Percentiles rank a stretch among this genome's conserved stretches.
These are phyloP conservation scores for Tubosaeta brunneosetosa DNA, from an alignment of 768 basidiomycete species.

Conservation along the genomic window DNA sequence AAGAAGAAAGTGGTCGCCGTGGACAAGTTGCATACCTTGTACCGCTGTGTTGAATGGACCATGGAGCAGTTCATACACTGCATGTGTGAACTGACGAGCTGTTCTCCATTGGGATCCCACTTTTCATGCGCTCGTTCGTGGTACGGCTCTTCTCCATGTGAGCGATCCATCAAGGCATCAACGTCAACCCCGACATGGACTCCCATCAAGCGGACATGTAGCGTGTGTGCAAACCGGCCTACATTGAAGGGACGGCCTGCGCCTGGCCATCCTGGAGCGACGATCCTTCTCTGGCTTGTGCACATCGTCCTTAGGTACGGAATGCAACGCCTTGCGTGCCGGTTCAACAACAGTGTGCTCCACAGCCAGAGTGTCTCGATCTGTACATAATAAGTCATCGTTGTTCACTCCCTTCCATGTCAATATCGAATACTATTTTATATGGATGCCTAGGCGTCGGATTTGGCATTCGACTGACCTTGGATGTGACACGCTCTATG, in stretches of 20 bases:
- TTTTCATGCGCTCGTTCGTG: slow-evolving; percentile 46
- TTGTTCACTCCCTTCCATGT: slow-evolving; percentile 11
- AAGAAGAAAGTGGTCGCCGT: too few relatives aligned
- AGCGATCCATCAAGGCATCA: slow-evolving; percentile 73
- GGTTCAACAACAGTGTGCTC: slow-evolving; percentile 59
- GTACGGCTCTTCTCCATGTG: slow-evolving; percentile 44
- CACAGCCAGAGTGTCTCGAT: too few relatives aligned
- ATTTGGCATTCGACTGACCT: slow-evolving; percentile 9
- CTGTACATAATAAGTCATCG: too few relatives aligned
- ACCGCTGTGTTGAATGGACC: slow-evolving; percentile 33
- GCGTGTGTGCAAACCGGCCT: slow-evolving; percentile 92
- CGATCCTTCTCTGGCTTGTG: too few relatives aligned
- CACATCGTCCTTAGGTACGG: too few relatives aligned
- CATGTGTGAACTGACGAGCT: slow-evolving; percentile 44
- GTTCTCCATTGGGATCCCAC: slow-evolving; percentile 75
- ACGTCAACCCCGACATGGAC: slow-evolving; percentile 97
- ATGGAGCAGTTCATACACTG: slow-evolving; percentile 33
- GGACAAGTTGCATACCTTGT: slow-evolving; percentile 64
- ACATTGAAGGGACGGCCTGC: slow-evolving; percentile 92
- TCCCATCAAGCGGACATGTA: slow-evolving; percentile 91
- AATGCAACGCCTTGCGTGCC: too few relatives aligned
- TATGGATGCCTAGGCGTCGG: slow-evolving; percentile 3
- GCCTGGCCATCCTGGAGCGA: too few relatives aligned
- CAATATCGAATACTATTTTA: slow-evolving; percentile 21
- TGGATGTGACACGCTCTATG: slow-evolving; percentile 6